Evolutionary conservation across 2,329 filamentous ascomycete species (phyloP), one percentile per base, ranked within the genome.

Genomic region (Chaetomium olivaceum): DNA sequence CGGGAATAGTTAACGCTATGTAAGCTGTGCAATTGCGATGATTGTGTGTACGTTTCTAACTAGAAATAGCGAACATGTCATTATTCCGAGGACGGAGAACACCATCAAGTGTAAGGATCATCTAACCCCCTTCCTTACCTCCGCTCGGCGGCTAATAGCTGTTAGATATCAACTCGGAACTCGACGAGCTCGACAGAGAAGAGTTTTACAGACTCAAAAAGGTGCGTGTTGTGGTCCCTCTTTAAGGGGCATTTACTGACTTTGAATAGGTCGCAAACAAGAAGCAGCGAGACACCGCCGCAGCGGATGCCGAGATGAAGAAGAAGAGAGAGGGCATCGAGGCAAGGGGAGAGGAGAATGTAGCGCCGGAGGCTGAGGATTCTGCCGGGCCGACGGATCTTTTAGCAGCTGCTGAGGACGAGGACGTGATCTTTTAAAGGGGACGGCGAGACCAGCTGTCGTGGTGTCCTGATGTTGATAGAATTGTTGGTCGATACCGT

Each of bases 141-240:
- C 11, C 14, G 3, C 27, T 1, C 19, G 4, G 12, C 48, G 48
- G 36, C 70, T 68, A 21, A 71, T 33, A 5, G n/a, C 12, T 7
- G 21, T 33, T 65, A 90, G 88, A 98, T 76, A 98, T 98, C 84
- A 98, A 98, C 81, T 97, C 94, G 0, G 95, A 99, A 77, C 86
- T 99, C 19, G 95, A 99, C 76, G 95, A 99, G 80, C 84, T 99
- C 59, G 96, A 98, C 79, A 88, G 95, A 82, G 95, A 98, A 77
- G 95, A 99, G 77, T 99, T 99, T 78, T 99, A 97, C 80, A 86
- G 95, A 71, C 80, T 99, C 76, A 99, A 99, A 81, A 99, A 99
- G 83, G 81, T 74, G 68, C 16, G 11, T 23, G 11, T 14, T 21
- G 1, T 2, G 2, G 4, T 5, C 4, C 12, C n/a, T n/a, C 16